A percentile compares a stretch with the other conserved stretches of the same genome.
phyloP scores from a whole-genome alignment of 305 asterid genomes.

The Fraxinus ornus region DNA sequence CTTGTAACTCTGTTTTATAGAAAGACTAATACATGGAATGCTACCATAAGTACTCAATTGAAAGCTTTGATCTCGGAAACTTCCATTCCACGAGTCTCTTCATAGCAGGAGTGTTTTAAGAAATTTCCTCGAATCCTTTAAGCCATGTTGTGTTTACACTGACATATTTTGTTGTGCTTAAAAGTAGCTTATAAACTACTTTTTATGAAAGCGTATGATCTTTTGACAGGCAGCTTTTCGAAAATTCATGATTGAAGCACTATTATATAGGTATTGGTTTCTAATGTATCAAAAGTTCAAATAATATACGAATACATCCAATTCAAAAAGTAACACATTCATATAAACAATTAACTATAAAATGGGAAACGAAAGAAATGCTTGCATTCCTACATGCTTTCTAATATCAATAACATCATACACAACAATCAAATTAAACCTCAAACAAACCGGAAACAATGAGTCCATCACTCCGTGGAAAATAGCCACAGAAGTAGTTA shows the following conservation, averaged over 20 bases:
- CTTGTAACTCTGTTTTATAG: not conserved
- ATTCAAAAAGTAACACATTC: not conserved
- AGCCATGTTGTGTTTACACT: not conserved
- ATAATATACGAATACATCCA: not conserved
- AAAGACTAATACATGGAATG: not conserved
- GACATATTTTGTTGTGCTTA: not conserved
- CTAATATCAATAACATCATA: slow-evolving; percentile 83
- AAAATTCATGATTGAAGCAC: not conserved
- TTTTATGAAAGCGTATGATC: too few species aligned
- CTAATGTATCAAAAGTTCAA: not conserved
- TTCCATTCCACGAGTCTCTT: not conserved
- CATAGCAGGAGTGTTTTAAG: not conserved
- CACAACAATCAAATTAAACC: slow-evolving; percentile 82
- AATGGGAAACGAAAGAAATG: slow-evolving; percentile 21
- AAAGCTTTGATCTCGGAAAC: not conserved
- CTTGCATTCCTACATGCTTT: slow-evolving; percentile 87
- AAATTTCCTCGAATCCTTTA: not conserved
- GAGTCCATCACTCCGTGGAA: slow-evolving; percentile 88
- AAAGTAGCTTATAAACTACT: not conserved
- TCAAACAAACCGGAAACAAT: slow-evolving; percentile 78
- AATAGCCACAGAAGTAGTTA: slow-evolving; percentile 79
- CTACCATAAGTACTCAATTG: not conserved
- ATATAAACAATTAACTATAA: not conserved
- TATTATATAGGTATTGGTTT: not conserved
- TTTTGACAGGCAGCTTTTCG: not conserved